Conservation (phyloP, 2,329 filamentous ascomycete species). For the Magnaporthiopsis rhizophila region DNA sequence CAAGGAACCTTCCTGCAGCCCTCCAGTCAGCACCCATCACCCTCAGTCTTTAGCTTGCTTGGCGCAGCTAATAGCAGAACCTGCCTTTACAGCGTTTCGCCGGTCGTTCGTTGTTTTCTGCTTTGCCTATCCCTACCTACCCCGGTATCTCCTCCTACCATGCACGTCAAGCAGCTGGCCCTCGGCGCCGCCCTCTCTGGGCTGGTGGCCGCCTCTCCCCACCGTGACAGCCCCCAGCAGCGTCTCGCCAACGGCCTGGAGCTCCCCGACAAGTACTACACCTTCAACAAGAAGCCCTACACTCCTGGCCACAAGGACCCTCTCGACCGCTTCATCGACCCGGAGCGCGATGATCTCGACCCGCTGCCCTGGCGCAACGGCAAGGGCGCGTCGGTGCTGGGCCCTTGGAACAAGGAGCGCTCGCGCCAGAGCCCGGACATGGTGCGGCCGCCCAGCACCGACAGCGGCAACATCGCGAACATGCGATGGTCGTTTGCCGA, state of each 20-base stretch:
- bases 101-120: neutral
- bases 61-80: neutral
- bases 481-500: slow-evolving; percentile 66
- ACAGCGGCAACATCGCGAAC: slow-evolving; percentile 62
- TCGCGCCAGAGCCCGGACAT: slow-evolving; percentile 65
- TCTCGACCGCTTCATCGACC: slow-evolving; percentile 54
- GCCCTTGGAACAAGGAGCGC: slow-evolving; percentile 60
- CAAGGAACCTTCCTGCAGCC: neutral
- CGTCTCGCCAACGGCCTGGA: slow-evolving; percentile 42
- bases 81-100: neutral
- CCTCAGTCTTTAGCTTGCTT: neutral
- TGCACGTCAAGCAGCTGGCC: slow-evolving; percentile 7
- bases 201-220: slow-evolving; percentile 18
- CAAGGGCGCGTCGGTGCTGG: slow-evolving; percentile 56
- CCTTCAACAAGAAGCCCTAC: slow-evolving; percentile 40
- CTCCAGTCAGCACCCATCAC: neutral
- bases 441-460: slow-evolving; percentile 63
- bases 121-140: neutral
- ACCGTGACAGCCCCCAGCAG: slow-evolving; percentile 45
- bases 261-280: slow-evolving; percentile 34
- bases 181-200: slow-evolving; percentile 7
- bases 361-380: slow-evolving; percentile 59
- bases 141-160: neutral
- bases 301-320: slow-evolving; percentile 52
- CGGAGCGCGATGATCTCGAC: slow-evolving; percentile 50